Conservation (phyloP, 305 asterid genomes). For the Plantago lanceolata region DNA sequence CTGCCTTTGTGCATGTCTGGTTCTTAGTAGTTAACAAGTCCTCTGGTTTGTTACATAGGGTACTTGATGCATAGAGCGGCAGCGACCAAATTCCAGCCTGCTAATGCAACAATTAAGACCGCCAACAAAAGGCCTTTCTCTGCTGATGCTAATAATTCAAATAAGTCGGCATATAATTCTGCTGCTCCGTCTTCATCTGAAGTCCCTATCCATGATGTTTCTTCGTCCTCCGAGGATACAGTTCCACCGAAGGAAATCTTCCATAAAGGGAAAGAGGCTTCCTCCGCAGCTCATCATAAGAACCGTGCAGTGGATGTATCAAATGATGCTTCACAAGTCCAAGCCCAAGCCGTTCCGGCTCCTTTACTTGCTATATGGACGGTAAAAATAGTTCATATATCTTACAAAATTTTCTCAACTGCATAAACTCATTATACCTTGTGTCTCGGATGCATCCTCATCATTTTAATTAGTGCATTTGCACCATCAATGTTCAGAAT, state of each 20-base stretch:
- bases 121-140: not conserved
- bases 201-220: not conserved
- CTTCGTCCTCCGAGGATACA: not conserved
- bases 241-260: not conserved
- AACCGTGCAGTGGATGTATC: not conserved
- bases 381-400: not conserved
- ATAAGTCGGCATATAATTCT: not conserved
- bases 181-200: not conserved
- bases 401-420: too few species aligned
- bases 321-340: not conserved
- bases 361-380: not conserved
- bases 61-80: slow-evolving; percentile 6
- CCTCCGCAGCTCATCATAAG: not conserved
- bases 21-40: not conserved
- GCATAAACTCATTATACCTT: too few species aligned
- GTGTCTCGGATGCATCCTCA: too few species aligned
- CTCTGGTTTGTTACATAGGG: not conserved
- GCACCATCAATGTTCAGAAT: too few species aligned
- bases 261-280: not conserved
- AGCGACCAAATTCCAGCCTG: not conserved
- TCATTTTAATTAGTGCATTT: too few species aligned
- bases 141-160: not conserved
- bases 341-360: not conserved
- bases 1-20: not conserved
- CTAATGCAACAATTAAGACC: not conserved